A percentile compares a stretch with the other conserved stretches of the same genome.
Evolutionary conservation across 2,329 filamentous ascomycete genomes (phyloP).

Genomic region (Diaporthe ilicicola): DNA sequence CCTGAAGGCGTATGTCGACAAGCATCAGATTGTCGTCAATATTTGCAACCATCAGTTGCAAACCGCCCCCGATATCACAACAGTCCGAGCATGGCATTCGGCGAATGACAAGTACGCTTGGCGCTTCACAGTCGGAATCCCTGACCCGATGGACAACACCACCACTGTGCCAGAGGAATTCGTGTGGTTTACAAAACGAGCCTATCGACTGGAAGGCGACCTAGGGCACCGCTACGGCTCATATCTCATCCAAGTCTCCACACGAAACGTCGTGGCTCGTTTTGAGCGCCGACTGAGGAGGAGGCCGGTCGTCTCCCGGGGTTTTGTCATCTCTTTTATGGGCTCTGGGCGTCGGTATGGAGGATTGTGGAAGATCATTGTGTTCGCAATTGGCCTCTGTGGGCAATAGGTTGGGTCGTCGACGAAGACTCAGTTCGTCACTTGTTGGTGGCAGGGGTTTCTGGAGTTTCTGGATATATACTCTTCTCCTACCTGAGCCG

Average conservation of each 20-base stretch:
- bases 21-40: not conserved
- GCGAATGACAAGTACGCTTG: not conserved
- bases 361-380: slow-evolving; percentile 24
- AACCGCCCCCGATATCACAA: not conserved
- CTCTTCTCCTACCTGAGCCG: no score
- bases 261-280: not conserved
- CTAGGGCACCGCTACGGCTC: not conserved
- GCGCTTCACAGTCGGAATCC: not conserved
- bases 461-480: no score
- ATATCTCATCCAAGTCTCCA: slow-evolving; percentile 12
- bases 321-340: not conserved
- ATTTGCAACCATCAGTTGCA: not conserved
- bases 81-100: not conserved
- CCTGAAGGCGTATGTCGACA: not conserved
- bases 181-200: slow-evolving; percentile 3
- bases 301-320: not conserved
- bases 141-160: not conserved
- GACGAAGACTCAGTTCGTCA: not conserved
- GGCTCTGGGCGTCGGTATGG: not conserved
- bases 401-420: not conserved
- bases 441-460: not conserved
- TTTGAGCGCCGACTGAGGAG: not conserved
- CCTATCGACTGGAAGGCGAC: not conserved
- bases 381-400: slow-evolving; percentile 20
- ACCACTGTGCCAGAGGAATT: not conserved